Percentiles rank a stretch among this genome's conserved stretches.
Evolutionary conservation across 2,329 filamentous ascomycete species (phyloP).

Genomic region (Plenodomus lindquistii): DNA sequence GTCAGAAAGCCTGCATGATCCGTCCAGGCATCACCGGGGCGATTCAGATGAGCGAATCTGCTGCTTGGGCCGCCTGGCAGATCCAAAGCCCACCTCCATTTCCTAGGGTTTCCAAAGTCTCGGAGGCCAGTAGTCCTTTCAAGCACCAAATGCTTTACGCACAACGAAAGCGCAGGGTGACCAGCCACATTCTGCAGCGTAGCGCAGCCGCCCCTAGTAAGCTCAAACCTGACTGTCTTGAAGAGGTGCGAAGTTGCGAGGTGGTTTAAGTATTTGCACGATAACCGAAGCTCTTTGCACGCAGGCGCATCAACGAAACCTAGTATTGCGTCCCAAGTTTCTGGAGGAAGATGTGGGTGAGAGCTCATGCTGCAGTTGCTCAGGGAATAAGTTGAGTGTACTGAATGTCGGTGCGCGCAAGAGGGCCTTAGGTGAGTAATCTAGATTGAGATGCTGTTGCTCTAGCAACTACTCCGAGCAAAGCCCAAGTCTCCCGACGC

Average conservation of each 20-base stretch:
- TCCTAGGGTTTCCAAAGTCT: slow-evolving; percentile 2
- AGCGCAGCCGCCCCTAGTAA: slow-evolving; percentile 3
- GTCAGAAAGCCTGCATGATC: neutral
- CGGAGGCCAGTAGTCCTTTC: slow-evolving; percentile 1
- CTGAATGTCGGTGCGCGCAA: too few relatives aligned
- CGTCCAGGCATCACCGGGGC: neutral
- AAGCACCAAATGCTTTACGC: slow-evolving; percentile 4
- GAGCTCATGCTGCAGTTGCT: too few relatives aligned
- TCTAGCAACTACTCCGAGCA: too few relatives aligned
- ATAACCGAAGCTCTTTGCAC: slow-evolving; percentile 4
- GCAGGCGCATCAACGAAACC: neutral
- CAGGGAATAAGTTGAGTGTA: too few relatives aligned
- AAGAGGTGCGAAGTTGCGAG: slow-evolving; percentile 7
- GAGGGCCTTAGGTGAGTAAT: too few relatives aligned
- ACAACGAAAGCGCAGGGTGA: slow-evolving; percentile 1
- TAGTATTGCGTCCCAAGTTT: slow-evolving; percentile 4
- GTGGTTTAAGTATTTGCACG: slow-evolving; percentile 4
- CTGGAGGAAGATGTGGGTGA: slow-evolving; percentile 7
- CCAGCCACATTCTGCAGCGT: slow-evolving; percentile 4
- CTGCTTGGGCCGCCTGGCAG: slow-evolving; percentile 7
- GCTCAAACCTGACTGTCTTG: slow-evolving; percentile 4
- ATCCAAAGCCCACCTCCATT: slow-evolving; percentile 1
- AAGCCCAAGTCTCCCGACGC: too few relatives aligned
- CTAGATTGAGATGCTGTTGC: too few relatives aligned
- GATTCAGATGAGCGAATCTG: neutral